These are phyloP conservation scores for Colletotrichum brevisporum DNA, from an alignment of 2,329 filamentous ascomycete species.

Conservation along the genomic window DNA sequence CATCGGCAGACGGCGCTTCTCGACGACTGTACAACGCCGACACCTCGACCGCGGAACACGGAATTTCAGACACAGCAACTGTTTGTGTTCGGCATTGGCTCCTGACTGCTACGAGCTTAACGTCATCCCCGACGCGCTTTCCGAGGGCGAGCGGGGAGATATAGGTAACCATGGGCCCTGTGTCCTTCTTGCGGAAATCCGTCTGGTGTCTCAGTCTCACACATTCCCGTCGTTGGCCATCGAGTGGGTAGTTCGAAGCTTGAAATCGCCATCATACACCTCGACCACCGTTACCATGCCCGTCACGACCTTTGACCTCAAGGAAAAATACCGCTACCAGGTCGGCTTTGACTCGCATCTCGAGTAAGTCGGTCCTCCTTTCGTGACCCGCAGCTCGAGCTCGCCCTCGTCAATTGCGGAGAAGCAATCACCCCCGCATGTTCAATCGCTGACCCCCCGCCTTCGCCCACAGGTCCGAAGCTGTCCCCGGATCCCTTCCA, in stretches of 20 bases:
- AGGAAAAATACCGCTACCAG: slow-evolving; percentile 79
- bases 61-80: background rate
- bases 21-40: slow-evolving; percentile 18
- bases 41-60: slow-evolving; percentile 29
- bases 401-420: background rate
- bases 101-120: background rate
- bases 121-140: slow-evolving; percentile 20
- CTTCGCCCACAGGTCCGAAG: slow-evolving; percentile 73
- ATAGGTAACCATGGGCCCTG: background rate
- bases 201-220: background rate
- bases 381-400: no score
- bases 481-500: slow-evolving; percentile 80
- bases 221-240: background rate
- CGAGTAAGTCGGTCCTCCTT: slow-evolving; percentile 68
- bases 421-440: background rate
- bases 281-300: slow-evolving; percentile 57
- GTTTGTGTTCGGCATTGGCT: slow-evolving; percentile 3
- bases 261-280: background rate
- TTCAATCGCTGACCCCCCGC: background rate
- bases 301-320: slow-evolving; percentile 61
- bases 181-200: background rate
- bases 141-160: background rate
- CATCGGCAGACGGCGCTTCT: slow-evolving; percentile 40
- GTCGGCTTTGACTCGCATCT: slow-evolving; percentile 84
- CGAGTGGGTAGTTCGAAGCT: background rate